Conservation (phyloP, 129 eudicot genomes). For the Centella asiatica region DNA sequence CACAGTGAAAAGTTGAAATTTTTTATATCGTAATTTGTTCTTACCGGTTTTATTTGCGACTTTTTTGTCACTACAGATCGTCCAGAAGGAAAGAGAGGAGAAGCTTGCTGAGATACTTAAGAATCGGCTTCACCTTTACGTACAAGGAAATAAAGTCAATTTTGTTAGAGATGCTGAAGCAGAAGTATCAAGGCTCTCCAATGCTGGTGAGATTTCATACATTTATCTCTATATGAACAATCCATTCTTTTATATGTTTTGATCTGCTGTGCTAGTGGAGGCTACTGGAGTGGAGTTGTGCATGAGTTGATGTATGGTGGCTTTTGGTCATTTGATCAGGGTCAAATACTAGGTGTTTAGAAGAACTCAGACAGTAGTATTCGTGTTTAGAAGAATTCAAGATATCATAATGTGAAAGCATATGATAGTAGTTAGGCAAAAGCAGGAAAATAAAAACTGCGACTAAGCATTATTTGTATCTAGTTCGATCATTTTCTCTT, state of each 20-base stretch:
- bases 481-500: no score
- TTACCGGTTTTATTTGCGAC: not conserved
- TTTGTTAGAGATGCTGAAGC: constrained; percentile 72
- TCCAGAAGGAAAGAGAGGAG: constrained; percentile 93
- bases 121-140: constrained; percentile 61
- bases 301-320: not conserved
- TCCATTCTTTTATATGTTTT: constrained; percentile 1
- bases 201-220: constrained; percentile 48
- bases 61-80: constrained; percentile 36
- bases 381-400: no score
- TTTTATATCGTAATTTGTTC: not conserved
- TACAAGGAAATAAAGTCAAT: constrained; percentile 78
- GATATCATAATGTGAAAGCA: not conserved
- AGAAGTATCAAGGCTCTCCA: constrained; percentile 80
- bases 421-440: not conserved
- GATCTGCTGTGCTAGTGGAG: constrained; percentile 1
- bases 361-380: no score
- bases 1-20: not conserved
- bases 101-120: constrained; percentile 56
- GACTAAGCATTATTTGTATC: no score
- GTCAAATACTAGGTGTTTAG: no score
- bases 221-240: not conserved
- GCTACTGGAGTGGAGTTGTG: not conserved
- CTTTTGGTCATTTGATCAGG: no score
- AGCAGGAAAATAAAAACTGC: no score